These are phyloP conservation scores for Onygena corvina DNA, from an alignment of 2,329 filamentous ascomycete species.

Conservation along the genomic window DNA sequence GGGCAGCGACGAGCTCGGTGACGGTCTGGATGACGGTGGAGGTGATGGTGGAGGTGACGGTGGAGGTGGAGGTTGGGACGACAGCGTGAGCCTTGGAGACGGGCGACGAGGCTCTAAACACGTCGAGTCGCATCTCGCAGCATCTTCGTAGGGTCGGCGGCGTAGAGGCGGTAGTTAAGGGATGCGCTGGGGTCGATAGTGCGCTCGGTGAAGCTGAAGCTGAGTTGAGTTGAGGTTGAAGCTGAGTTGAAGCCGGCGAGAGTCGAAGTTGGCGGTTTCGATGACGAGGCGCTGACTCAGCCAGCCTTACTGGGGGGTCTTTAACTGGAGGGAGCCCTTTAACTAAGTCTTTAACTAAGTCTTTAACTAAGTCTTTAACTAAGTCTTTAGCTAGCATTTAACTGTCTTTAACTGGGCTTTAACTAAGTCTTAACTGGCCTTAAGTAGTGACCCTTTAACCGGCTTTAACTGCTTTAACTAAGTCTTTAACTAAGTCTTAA, in stretches of 20 bases:
- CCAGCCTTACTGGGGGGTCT: background rate
- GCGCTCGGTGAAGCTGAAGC: too few relatives aligned
- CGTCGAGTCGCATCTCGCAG: background rate
- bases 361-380: background rate
- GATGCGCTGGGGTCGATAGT: background rate
- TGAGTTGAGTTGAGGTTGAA: too few relatives aligned
- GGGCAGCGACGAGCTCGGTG: too few relatives aligned
- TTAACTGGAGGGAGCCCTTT: background rate
- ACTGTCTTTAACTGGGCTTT: background rate
- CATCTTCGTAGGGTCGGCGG: background rate
- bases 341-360: background rate
- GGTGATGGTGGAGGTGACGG: constrained; percentile 3
- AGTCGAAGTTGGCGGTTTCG: background rate
- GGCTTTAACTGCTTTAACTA: background rate
- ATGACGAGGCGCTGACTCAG: background rate
- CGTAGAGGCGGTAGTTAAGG: background rate
- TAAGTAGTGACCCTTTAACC: background rate
- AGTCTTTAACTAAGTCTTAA: background rate
- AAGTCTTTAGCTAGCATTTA: background rate
- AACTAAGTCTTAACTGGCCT: constrained; percentile 3
- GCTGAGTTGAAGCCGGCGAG: too few relatives aligned
- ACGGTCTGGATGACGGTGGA: background rate
- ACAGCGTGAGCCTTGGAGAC: background rate
- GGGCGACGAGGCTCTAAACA: background rate
- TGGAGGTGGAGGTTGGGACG: background rate